Evolutionary conservation across 495 filamentous ascomycete species (phyloP).

Genomic region (Viridothelium virens): DNA sequence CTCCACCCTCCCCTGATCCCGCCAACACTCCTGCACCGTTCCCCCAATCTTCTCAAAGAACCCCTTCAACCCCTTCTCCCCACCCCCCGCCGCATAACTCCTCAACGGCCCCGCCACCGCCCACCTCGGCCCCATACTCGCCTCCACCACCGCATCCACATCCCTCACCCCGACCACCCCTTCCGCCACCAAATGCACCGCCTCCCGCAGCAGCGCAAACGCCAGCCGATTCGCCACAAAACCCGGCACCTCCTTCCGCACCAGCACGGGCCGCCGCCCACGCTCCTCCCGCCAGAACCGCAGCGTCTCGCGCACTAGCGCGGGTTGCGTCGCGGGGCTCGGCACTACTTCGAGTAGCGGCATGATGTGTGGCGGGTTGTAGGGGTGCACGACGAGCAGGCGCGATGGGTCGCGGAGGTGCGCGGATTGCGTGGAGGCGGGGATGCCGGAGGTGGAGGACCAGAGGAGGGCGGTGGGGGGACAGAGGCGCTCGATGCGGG

Average conservation of each 20-base stretch:
- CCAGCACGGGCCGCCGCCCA: constrained; percentile 44
- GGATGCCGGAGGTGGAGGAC: constrained; percentile 51
- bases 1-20: constrained; percentile 41
- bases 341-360: constrained; percentile 55
- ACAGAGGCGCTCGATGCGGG: constrained; percentile 39
- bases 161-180: constrained; percentile 31
- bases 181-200: constrained; percentile 28
- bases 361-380: constrained; percentile 58
- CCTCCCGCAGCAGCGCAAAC: constrained; percentile 34
- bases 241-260: constrained; percentile 44
- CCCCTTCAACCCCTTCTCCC: constrained; percentile 45
- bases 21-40: constrained; percentile 50
- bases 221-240: constrained; percentile 36
- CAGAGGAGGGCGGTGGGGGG: constrained; percentile 42
- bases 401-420: constrained; percentile 40
- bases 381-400: constrained; percentile 52
- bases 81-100: constrained; percentile 54
- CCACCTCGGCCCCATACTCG: constrained; percentile 51
- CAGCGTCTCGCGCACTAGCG: constrained; percentile 39
- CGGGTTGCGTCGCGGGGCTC: constrained; percentile 34
- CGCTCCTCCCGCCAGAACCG: constrained; percentile 41
- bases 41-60: constrained; percentile 51
- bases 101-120: constrained; percentile 51
- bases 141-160: constrained; percentile 37
- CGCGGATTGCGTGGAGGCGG: constrained; percentile 41